Conservation (phyloP, 164 flowering plant genomes). For the Tetracentron sinense region DNA sequence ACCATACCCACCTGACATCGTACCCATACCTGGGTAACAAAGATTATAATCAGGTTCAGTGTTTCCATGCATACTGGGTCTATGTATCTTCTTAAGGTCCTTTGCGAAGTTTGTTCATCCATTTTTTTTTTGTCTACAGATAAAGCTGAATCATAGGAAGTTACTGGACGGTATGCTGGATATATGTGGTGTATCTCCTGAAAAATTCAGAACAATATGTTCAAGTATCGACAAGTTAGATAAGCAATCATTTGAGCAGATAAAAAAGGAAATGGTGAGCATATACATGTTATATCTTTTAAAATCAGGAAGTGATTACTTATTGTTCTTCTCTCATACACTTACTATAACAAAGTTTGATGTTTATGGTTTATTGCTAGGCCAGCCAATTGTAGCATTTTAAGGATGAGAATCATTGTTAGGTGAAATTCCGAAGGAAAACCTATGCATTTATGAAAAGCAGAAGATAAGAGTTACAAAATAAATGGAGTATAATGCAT, state of each 20-base stretch:
- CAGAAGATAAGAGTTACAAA: too few relatives aligned
- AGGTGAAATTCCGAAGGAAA: too few relatives aligned
- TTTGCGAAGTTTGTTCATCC: not conserved
- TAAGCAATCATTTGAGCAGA: slow-evolving; percentile 77
- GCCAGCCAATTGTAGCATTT: too few relatives aligned
- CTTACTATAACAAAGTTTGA: too few relatives aligned
- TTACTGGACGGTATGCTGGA: slow-evolving; percentile 91
- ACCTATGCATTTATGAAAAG: too few relatives aligned
- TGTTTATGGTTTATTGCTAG: too few relatives aligned
- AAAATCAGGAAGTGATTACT: not conserved
- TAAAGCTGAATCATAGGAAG: slow-evolving; percentile 86
- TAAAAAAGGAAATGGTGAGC: slow-evolving; percentile 84
- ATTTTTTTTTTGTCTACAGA: slow-evolving; percentile 39
- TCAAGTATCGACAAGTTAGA: slow-evolving; percentile 97
- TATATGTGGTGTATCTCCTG: slow-evolving; percentile 87
- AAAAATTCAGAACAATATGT: slow-evolving; percentile 90
- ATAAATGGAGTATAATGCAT: too few relatives aligned
- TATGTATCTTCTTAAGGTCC: not conserved
- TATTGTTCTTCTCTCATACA: not conserved
- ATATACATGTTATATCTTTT: not conserved
- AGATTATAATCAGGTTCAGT: too few relatives aligned
- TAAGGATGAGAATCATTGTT: too few relatives aligned
- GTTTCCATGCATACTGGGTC: not conserved
- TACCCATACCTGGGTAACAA: too few relatives aligned
- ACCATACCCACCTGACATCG: too few relatives aligned